phyloP scores from a whole-genome alignment of 2,329 filamentous ascomycete species.

The Alternaria longipes region DNA sequence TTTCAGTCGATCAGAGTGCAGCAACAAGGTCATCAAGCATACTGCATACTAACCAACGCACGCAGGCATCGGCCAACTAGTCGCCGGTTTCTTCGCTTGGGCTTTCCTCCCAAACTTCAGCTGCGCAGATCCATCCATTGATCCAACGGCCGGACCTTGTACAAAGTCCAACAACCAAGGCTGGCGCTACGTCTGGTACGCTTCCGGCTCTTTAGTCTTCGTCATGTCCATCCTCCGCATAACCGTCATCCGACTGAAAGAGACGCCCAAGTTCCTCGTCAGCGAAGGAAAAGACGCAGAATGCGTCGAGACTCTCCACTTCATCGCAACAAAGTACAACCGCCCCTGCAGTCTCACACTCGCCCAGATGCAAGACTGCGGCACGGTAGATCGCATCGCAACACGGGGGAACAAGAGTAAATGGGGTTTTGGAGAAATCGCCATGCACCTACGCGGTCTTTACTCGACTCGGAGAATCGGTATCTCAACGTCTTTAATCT shows the following conservation, averaged over 20 bases:
- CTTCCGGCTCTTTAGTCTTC: slow-evolving; percentile 63
- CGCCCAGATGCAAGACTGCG: slow-evolving; percentile 59
- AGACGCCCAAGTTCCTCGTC: slow-evolving; percentile 67
- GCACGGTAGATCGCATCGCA: slow-evolving; percentile 38
- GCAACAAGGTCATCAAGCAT: too few species aligned
- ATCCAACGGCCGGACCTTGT: slow-evolving; percentile 55
- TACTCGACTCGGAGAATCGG: slow-evolving; percentile 69
- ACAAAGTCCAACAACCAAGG: slow-evolving; percentile 63
- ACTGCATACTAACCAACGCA: background rate
- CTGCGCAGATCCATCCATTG: slow-evolving; percentile 51
- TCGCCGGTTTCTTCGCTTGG: slow-evolving; percentile 65
- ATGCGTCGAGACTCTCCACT: slow-evolving; percentile 60
- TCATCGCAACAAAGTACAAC: slow-evolving; percentile 63
- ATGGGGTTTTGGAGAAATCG: slow-evolving; percentile 53
- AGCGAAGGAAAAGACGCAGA: slow-evolving; percentile 63
- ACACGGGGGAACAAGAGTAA: slow-evolving; percentile 39
- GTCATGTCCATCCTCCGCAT: slow-evolving; percentile 63
- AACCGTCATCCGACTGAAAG: slow-evolving; percentile 62
- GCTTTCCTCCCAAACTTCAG: slow-evolving; percentile 62
- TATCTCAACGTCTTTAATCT: slow-evolving; percentile 70
- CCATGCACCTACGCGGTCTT: slow-evolving; percentile 69
- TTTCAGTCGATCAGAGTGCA: background rate
- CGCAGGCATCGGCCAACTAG: slow-evolving; percentile 58
- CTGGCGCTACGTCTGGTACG: slow-evolving; percentile 67
- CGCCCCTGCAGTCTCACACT: slow-evolving; percentile 62